These are phyloP conservation scores for Ceratocystis destructans DNA, from an alignment of 2,329 filamentous ascomycete genomes.

Conservation along the genomic window DNA sequence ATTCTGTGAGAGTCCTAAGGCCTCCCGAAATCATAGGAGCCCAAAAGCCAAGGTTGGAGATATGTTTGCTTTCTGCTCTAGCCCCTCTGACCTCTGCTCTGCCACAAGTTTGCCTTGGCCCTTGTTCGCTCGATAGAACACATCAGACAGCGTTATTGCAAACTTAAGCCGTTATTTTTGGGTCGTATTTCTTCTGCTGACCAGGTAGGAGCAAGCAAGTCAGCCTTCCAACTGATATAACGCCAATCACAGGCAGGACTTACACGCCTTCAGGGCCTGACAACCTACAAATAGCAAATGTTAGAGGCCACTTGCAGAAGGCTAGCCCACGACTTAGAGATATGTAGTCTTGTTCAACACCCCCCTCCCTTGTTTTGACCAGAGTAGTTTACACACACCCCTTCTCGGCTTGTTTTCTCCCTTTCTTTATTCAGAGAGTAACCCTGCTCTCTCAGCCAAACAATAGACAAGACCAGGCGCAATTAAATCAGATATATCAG, in stretches of 20 bases:
- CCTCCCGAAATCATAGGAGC: neutral
- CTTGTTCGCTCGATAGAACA: neutral
- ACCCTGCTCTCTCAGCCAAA: neutral
- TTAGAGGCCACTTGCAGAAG: neutral
- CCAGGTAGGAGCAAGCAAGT: neutral
- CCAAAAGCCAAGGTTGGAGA: neutral
- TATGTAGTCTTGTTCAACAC: neutral
- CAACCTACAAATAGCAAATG: neutral
- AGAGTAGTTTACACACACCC: neutral
- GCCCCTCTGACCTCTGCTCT: neutral
- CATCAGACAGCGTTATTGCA: neutral
- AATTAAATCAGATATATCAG: conserved; percentile 7
- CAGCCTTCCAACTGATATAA: neutral
- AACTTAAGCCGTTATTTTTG: neutral
- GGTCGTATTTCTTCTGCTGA: conserved; percentile 6
- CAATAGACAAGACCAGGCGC: neutral
- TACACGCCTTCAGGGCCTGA: conserved; percentile 1
- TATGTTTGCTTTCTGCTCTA: no score
- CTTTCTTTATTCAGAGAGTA: neutral
- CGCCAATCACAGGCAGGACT: conserved; percentile 1
- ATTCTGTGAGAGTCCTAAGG: neutral
- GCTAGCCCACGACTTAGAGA: neutral
- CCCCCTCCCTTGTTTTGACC: neutral
- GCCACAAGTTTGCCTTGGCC: neutral
- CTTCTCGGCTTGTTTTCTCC: neutral